phyloP scores from a whole-genome alignment of 805 yeast species.

The Cyberlindnera sargentensis region DNA sequence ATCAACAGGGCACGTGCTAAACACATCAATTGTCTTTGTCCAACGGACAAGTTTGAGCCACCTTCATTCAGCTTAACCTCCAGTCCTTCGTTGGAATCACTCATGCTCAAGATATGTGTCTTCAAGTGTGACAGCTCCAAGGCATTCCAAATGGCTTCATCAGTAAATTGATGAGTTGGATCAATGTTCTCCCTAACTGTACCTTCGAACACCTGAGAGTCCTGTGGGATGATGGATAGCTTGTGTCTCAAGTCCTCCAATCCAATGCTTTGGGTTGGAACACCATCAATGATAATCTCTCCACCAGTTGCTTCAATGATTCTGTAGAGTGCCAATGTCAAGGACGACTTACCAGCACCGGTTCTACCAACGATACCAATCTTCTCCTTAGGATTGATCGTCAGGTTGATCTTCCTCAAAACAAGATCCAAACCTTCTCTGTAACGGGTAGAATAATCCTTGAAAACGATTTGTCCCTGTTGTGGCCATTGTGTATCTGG shows the following conservation, averaged over 20 bases:
- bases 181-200: slow-evolving; percentile 80
- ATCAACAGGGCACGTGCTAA: slow-evolving; percentile 70
- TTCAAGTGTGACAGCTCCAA: slow-evolving; percentile 74
- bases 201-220: slow-evolving; percentile 88
- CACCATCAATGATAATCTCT: slow-evolving; percentile 62
- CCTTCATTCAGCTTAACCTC: slow-evolving; percentile 56
- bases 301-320: slow-evolving; percentile 74
- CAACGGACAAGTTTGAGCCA: slow-evolving; percentile 66
- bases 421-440: slow-evolving; percentile 78
- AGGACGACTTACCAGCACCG: slow-evolving; percentile 91
- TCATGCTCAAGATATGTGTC: slow-evolving; percentile 49
- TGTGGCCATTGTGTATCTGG: slow-evolving; percentile 74
- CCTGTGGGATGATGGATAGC: slow-evolving; percentile 87
- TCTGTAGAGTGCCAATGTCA: slow-evolving; percentile 78
- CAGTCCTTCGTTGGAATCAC: slow-evolving; percentile 47
- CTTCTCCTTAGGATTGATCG: slow-evolving; percentile 70
- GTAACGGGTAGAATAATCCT: slow-evolving; percentile 75
- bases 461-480: slow-evolving; percentile 58
- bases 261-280: slow-evolving; percentile 63
- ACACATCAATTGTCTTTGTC: slow-evolving; percentile 77
- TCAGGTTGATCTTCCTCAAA: slow-evolving; percentile 56
- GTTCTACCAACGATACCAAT: slow-evolving; percentile 96
- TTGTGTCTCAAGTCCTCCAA: slow-evolving; percentile 69
- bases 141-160: slow-evolving; percentile 79
- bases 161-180: slow-evolving; percentile 62